Percentiles rank a stretch among this genome's conserved stretches.
Evolutionary conservation across 2,329 filamentous ascomycete species (phyloP).

Genomic region (Basipetospora chlamydospora): DNA sequence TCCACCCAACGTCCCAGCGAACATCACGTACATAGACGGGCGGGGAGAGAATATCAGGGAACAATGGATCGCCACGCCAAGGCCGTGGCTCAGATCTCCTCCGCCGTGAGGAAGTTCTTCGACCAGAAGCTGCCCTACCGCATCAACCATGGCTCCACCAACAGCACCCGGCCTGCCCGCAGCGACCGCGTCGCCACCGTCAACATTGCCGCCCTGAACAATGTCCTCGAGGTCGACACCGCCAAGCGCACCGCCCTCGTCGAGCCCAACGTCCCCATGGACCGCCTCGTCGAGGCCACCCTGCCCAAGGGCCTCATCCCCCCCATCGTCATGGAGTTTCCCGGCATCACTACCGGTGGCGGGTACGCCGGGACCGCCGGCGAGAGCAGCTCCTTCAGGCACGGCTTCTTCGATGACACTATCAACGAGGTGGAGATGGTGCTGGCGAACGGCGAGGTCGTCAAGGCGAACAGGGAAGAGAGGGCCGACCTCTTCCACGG

Average conservation of each 20-base stretch:
- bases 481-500: constrained; percentile 46
- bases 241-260: constrained; percentile 45
- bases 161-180: constrained; percentile 49
- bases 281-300: constrained; percentile 50
- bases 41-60: too few relatives aligned
- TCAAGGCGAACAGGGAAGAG: constrained; percentile 30
- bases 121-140: constrained; percentile 44
- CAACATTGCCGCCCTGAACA: constrained; percentile 49
- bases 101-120: constrained; percentile 32
- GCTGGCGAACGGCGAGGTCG: constrained; percentile 49
- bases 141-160: constrained; percentile 65
- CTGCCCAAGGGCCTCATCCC: constrained; percentile 52
- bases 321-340: constrained; percentile 63
- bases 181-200: constrained; percentile 26
- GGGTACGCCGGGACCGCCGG: constrained; percentile 58
- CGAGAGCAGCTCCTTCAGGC: constrained; percentile 54
- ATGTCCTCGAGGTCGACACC: constrained; percentile 50
- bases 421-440: constrained; percentile 54
- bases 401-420: constrained; percentile 57
- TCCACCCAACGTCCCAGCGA: too few relatives aligned
- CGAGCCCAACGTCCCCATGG: constrained; percentile 66
- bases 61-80: constrained; percentile 37
- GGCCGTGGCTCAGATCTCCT: constrained; percentile 31
- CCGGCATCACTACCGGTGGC: constrained; percentile 59
- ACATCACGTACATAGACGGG: too few relatives aligned